Conservation (phyloP, 2,329 filamentous ascomycete genomes). For the Harringtonia lauricola region DNA sequence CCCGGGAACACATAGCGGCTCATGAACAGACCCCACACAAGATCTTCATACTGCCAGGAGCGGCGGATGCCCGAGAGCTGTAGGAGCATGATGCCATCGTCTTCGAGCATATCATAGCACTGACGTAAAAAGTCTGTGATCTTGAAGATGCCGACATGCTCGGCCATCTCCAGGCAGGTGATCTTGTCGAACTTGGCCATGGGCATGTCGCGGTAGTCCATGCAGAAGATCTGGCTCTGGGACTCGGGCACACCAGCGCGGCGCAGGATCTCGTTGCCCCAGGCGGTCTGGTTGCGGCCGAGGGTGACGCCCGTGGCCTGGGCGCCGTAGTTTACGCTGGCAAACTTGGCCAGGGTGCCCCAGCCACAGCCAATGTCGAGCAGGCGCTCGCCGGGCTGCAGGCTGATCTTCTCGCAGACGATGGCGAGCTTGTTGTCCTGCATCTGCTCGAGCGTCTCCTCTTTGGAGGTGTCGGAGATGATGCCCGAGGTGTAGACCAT, state of each 20-base stretch:
- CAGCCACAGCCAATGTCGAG: constrained; percentile 96
- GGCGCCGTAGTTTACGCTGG: constrained; percentile 81
- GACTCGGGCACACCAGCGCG: constrained; percentile 71
- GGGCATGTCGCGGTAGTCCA: constrained; percentile 93
- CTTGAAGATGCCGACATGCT: constrained; percentile 93
- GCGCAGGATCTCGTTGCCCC: constrained; percentile 85
- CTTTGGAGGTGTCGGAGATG: constrained; percentile 74
- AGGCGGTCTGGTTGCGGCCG: constrained; percentile 89
- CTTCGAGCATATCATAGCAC: constrained; percentile 89
- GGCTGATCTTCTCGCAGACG: constrained; percentile 89
- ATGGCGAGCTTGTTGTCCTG: constrained; percentile 96
- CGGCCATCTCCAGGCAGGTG: constrained; percentile 95
- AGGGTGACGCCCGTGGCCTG: constrained; percentile 81
- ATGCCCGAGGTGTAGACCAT: constrained; percentile 98
- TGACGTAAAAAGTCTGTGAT: constrained; percentile 72
- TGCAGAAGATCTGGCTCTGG: constrained; percentile 87
- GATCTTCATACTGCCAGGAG: constrained; percentile 94
- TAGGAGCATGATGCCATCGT: constrained; percentile 91
- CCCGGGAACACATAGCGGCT: constrained; percentile 99
- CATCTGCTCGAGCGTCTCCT: constrained; percentile 86
- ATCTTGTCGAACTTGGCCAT: constrained; percentile 84
- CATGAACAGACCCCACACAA: constrained; percentile 98
- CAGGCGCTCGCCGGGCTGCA: constrained; percentile 70
- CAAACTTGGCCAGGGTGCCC: constrained; percentile 91
- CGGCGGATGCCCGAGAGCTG: constrained; percentile 92